Conservation (phyloP, 768 basidiomycete species). For the Psilocybe sp. region DNA sequence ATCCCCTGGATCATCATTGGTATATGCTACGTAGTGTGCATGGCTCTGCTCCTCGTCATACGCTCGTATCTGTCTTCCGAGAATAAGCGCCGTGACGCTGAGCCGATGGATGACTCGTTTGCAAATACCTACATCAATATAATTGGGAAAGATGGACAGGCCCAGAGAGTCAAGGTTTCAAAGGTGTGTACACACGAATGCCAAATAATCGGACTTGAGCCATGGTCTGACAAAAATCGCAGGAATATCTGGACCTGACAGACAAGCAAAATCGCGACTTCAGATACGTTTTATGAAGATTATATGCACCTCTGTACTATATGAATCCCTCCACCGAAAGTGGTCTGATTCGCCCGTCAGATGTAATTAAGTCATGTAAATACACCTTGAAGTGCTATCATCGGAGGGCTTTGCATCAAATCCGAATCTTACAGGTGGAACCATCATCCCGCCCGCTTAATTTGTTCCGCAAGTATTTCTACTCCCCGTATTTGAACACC, state of each 20-base stretch:
- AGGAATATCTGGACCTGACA: constrained; percentile 75
- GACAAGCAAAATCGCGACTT: constrained; percentile 72
- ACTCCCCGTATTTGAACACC: too few relatives aligned
- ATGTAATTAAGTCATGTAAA: too few relatives aligned
- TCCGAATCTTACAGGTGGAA: too few relatives aligned
- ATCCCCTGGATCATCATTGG: constrained; percentile 80
- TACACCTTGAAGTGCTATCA: too few relatives aligned
- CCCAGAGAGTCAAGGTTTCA: constrained; percentile 55
- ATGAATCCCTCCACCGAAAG: too few relatives aligned
- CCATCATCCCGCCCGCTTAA: too few relatives aligned
- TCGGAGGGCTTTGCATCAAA: too few relatives aligned
- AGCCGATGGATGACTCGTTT: constrained; percentile 48
- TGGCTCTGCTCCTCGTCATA: constrained; percentile 43
- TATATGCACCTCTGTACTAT: not conserved
- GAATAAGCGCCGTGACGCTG: constrained; percentile 62
- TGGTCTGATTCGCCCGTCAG: too few relatives aligned
- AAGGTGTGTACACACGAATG: constrained; percentile 45
- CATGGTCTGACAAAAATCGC: constrained; percentile 4
- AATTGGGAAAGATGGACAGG: constrained; percentile 46
- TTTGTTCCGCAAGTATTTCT: too few relatives aligned
- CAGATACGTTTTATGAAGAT: constrained; percentile 58
- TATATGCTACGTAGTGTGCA: constrained; percentile 55
- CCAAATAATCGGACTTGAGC: not conserved
- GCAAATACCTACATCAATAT: constrained; percentile 64
- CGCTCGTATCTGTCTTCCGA: constrained; percentile 53